Evolutionary conservation across 129 eudicot species (phyloP).

Genomic region (Deinandra increscens): DNA sequence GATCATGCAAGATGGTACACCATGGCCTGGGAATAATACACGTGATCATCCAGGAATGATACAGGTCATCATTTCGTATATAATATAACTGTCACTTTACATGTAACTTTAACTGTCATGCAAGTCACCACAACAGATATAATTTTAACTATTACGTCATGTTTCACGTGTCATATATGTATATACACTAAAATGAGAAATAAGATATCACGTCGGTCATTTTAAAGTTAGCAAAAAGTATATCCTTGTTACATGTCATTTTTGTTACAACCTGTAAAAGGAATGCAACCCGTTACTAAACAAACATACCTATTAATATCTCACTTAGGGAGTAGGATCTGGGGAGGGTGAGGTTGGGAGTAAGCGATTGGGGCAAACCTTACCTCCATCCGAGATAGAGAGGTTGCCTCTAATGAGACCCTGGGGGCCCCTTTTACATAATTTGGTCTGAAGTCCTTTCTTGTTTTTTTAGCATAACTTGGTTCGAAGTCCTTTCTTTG

Average conservation of each 20-base stretch:
- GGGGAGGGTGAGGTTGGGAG: no score
- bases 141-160: background rate
- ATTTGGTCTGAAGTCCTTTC: no score
- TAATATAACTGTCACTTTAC: background rate
- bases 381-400: no score
- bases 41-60: slow-evolving; percentile 99
- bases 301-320: no score
- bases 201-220: background rate
- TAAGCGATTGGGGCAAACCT: no score
- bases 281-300: background rate
- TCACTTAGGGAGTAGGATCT: no score
- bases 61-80: slow-evolving; percentile 51
- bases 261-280: background rate
- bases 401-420: no score
- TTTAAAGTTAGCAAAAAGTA: background rate
- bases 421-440: no score
- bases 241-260: background rate
- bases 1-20: slow-evolving; percentile 99
- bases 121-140: background rate
- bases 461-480: no score
- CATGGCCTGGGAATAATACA: slow-evolving; percentile 99
- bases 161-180: background rate
- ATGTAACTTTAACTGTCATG: background rate
- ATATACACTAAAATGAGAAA: background rate
- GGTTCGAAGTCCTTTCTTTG: no score